Base-by-base conservation (phyloP, 108 stramenopile species). In the Fragilaria crotonensis region DNA sequence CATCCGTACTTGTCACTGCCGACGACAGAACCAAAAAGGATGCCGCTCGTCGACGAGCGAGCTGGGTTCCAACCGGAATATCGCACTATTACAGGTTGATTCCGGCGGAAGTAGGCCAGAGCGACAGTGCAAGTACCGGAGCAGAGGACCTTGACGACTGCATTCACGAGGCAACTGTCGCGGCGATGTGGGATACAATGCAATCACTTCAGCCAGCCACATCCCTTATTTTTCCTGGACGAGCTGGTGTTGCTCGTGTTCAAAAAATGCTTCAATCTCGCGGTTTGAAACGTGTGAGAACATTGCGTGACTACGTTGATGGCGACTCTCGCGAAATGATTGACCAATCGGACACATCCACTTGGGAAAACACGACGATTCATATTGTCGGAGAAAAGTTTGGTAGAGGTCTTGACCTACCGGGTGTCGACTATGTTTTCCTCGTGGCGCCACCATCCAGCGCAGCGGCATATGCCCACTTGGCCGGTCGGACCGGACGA, bases 401-500 rank as follows among this genome's bases (percentile, higher is more conserved):
- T 44, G 86, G 78, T 2, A 77, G 86, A 5, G 86, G 86, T 22
- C 46, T 88, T 29, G 86, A 88, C 66, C 59, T 88, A 4, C 71
- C 68, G 14, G 52, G 73, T 53, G 71, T 88, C 17, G 63, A 65
- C 32, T 79, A 79, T 50, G 86, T 88, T 2, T 57, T 71, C 22
- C 56, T 88, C 51, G 53, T 77, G 7, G 62, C 75, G 0, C 75
- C 76, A 17, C 86, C 86, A 32, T 77, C 77, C 0, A 80, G 78
- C 68, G 72, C 80, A 3, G 83, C 83, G 2, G 78, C 72, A 3
- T 88, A 88, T 56, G 60, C 81, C 4, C 86, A 88, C 58, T 70
- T 84, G 70, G 73, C 83, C 0, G 86, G 86, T 25, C 70, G 86
- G 3, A 88, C 86, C n/a, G 86, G 82, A 30, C 54, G 86, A 21